These are phyloP conservation scores for Apostasia shenzhenica DNA, from an alignment of 106 monocot genomes.

Conservation along the genomic window DNA sequence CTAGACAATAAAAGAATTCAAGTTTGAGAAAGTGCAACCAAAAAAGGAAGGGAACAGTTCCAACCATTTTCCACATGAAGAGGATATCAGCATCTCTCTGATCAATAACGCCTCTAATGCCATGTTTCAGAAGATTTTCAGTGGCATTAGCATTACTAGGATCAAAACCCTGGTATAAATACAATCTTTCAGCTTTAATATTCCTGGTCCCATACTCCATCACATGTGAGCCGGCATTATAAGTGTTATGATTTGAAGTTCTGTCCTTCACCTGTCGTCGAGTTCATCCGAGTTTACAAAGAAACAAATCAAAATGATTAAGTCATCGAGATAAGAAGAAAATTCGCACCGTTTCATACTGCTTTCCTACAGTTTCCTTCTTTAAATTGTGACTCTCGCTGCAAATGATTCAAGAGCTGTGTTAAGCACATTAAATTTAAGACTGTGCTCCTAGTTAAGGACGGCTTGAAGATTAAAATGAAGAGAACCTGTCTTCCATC, in stretches of 20 bases:
- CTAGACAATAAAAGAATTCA: too few relatives aligned
- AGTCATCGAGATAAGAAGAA: too few relatives aligned
- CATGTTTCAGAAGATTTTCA: slow-evolving; percentile 15
- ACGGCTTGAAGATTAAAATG: neutral
- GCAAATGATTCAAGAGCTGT: neutral
- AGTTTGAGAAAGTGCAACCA: neutral
- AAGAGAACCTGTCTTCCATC: slow-evolving; percentile 82
- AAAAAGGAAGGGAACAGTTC: neutral
- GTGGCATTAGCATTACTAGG: slow-evolving; percentile 37
- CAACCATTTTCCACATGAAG: slow-evolving; percentile 63
- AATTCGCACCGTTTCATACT: slow-evolving; percentile 38
- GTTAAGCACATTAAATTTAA: neutral
- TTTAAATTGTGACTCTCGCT: slow-evolving; percentile 63
- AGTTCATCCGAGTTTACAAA: too few relatives aligned
- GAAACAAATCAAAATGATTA: too few relatives aligned
- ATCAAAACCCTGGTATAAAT: slow-evolving; percentile 44
- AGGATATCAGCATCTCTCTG: slow-evolving; percentile 78
- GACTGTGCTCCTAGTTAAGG: too few relatives aligned
- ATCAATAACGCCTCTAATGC: slow-evolving; percentile 20
- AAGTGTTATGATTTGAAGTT: slow-evolving; percentile 26
- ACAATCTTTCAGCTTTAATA: slow-evolving; percentile 39
- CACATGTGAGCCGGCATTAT: slow-evolving; percentile 37
- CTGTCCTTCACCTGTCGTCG: slow-evolving; percentile 40
- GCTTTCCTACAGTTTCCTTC: slow-evolving; percentile 59
- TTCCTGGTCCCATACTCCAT: slow-evolving; percentile 54